Base-by-base conservation (phyloP, 768 basidiomycete species). In the Megacollybia marginata region DNA sequence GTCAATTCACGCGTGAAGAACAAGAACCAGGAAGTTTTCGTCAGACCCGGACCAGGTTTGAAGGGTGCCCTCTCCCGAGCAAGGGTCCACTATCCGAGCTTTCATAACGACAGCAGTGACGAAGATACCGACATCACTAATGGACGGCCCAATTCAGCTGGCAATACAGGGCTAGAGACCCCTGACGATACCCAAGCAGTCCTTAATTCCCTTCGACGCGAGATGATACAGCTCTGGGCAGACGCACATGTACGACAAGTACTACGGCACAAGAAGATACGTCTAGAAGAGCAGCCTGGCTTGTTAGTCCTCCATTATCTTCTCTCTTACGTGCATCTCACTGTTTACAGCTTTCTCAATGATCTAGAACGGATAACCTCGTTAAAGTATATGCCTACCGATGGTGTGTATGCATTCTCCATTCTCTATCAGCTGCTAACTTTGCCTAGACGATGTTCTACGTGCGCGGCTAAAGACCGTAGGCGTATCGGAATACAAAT, bases 401-500 rank as follows among this genome's bases (percentile, higher is more conserved):
- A 88, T 59, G 84, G 83, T 85, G 59, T 18, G 63, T 51, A 3
- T 35, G 18, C n/a, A 9, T 47, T 42, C 31, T 10, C 44, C 33
- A 44, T 18, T 43, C 23, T 51, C 38, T 32, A 28, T 45, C 6
- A 35, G 47, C 45, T 33, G n/a, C 42, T 49, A 44, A 47, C 13
- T n/a, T 11, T 20, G n/a, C 8, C 42, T 44, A 85, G 85, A 87
- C 58, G 87, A 89, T 59, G 83, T 90, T 18, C 73, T 90, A 42
- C 82, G 82, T 23, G 88, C 87, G 1, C 74, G 88, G 2, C 64
- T 90, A 20, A 88, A 88, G 61, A 87, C 81, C 0, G 78, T 89
- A 15, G 88, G 88, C 2, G 86, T 88, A 9, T 81, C 83, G 4
- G 88, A 89, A 62, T 86, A 90, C 65, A 82, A 76, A 57, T 90